Conservation (phyloP, 1,139 yeast species). For the Debaryomycetaceae sp. region DNA sequence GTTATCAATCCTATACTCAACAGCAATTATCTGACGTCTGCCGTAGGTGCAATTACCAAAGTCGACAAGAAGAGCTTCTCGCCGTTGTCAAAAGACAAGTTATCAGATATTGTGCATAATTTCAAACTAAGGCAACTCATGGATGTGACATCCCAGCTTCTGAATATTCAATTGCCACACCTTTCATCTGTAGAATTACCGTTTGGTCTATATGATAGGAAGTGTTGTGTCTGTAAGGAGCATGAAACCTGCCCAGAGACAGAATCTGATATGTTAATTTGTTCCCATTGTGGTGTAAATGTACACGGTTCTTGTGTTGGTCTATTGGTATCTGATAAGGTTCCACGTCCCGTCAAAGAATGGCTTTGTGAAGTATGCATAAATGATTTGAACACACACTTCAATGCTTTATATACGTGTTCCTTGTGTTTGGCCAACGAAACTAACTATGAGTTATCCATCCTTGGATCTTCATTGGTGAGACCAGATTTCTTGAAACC, state of each 20-base stretch:
- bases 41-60: conserved; percentile 3
- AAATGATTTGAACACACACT: conserved; percentile 61
- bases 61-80: conserved; percentile 13
- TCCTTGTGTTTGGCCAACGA: conserved; percentile 60
- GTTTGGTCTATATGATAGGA: conserved; percentile 25
- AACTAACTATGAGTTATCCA: conserved; percentile 42
- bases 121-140: conserved; percentile 20
- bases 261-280: conserved; percentile 41
- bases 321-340: conserved; percentile 21
- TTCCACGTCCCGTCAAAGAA: conserved; percentile 27
- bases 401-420: conserved; percentile 62
- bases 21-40: conserved; percentile 16
- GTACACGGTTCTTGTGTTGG: conserved; percentile 79
- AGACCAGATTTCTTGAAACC: conserved; percentile 70
- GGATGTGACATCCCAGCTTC: conserved; percentile 19
- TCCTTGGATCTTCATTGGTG: conserved; percentile 36
- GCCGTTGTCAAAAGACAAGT: conserved; percentile 8
- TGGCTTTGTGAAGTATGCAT: conserved; percentile 88
- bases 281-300: conserved; percentile 66
- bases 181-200: conserved; percentile 18
- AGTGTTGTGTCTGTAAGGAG: conserved; percentile 59
- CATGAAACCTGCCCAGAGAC: conserved; percentile 20
- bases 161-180: conserved; percentile 18
- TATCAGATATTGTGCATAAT: conserved; percentile 11
- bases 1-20: conserved; percentile 16